phyloP scores from a whole-genome alignment of 192 early-diverging fungal genomes.

The Linnemannia zychae region DNA sequence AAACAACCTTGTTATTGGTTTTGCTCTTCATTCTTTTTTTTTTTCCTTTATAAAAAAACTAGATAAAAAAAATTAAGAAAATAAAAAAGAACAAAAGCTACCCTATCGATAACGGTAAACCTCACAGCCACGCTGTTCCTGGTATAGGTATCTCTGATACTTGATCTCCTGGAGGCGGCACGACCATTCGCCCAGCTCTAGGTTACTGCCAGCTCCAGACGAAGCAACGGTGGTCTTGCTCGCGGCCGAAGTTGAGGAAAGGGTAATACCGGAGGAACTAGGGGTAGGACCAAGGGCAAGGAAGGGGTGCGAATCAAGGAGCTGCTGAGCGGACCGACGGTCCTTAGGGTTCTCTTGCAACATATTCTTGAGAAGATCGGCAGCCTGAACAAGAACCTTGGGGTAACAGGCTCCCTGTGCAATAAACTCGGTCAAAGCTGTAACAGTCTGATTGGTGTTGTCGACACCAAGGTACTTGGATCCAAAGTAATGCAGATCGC shows the following conservation, averaged over 20 bases:
- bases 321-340: slow-evolving; percentile 68
- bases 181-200: slow-evolving; percentile 46
- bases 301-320: slow-evolving; percentile 72
- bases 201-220: background rate
- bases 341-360: slow-evolving; percentile 66
- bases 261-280: background rate
- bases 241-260: background rate
- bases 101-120: slow-evolving; percentile 42
- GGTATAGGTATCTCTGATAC: slow-evolving; percentile 41
- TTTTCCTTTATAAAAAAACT: background rate
- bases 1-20: background rate
- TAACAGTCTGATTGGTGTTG: slow-evolving; percentile 75
- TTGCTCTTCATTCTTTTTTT: no score
- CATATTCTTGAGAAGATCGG: slow-evolving; percentile 70
- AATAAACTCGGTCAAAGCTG: slow-evolving; percentile 65
- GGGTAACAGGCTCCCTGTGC: slow-evolving; percentile 58
- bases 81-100: background rate
- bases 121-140: slow-evolving; percentile 35
- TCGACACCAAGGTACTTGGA: slow-evolving; percentile 72
- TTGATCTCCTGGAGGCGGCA: slow-evolving; percentile 53
- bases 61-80: background rate
- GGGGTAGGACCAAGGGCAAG: background rate
- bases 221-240: background rate
- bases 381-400: slow-evolving; percentile 67
- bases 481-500: slow-evolving; percentile 76